These are phyloP conservation scores for Isatis tinctoria DNA, from an alignment of 345 rosid species.

Conservation along the genomic window DNA sequence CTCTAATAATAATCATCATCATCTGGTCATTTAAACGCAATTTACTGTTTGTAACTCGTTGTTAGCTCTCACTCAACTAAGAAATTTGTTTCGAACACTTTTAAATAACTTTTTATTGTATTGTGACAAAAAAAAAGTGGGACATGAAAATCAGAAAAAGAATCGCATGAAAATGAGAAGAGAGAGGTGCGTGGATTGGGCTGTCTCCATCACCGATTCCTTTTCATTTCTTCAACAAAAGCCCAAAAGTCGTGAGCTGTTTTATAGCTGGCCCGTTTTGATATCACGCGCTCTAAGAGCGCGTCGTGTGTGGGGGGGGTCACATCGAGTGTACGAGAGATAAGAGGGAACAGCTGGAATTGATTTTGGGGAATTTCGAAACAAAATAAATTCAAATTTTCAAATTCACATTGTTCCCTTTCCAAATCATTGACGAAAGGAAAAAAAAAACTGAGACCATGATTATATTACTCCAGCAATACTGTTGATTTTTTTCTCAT, in stretches of 20 bases:
- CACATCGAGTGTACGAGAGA: background rate
- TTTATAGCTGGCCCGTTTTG: constrained; percentile 4
- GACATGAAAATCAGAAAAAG: background rate
- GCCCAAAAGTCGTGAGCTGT: constrained; percentile 28
- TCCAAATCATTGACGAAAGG: background rate
- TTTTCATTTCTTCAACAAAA: background rate
- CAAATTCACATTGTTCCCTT: background rate
- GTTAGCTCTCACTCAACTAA: too few relatives aligned
- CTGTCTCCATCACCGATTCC: constrained; percentile 22
- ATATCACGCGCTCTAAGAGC: constrained; percentile 1
- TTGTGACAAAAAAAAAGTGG: background rate
- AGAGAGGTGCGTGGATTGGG: constrained; percentile 3
- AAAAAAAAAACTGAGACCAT: background rate
- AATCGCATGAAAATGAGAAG: constrained; percentile 4
- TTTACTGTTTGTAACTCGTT: too few relatives aligned
- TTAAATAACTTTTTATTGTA: background rate
- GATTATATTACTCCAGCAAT: too few relatives aligned
- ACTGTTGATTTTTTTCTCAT: too few relatives aligned
- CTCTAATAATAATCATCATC: too few relatives aligned
- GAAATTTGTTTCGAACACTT: too few relatives aligned
- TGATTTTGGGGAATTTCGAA: background rate
- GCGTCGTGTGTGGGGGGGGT: background rate
- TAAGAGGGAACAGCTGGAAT: background rate
- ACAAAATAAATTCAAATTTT: background rate
- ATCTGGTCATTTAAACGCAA: too few relatives aligned